Percentiles rank a stretch among this genome's conserved stretches.
These are phyloP conservation scores for Starmerella ratchasimensis DNA, from an alignment of 805 yeast species.

Conservation along the genomic window DNA sequence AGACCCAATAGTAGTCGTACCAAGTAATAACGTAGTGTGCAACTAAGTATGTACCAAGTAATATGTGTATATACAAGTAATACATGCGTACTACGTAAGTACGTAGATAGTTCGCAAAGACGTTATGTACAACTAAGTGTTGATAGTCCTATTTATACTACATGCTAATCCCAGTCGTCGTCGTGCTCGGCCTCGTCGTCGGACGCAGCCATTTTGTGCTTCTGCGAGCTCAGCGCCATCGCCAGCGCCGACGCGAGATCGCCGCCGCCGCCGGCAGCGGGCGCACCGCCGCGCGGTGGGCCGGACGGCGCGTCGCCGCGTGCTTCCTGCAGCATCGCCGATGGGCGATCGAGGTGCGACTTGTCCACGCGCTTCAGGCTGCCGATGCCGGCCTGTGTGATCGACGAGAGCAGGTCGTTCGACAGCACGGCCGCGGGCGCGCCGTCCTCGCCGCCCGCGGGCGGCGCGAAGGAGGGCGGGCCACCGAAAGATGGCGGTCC, in stretches of 20 bases:
- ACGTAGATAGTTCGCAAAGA: too few species aligned
- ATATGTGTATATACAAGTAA: too few species aligned
- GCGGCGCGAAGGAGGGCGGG: conserved; percentile 23
- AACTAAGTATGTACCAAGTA: too few species aligned
- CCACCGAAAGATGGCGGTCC: conserved; percentile 7
- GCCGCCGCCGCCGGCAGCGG: conserved; percentile 27
- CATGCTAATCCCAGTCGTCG: conserved; percentile 46
- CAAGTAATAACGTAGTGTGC: too few species aligned
- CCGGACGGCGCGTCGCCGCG: conserved; percentile 39
- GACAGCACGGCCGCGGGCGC: conserved; percentile 12
- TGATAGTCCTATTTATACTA: not conserved
- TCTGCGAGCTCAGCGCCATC: conserved; percentile 70
- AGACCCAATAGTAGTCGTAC: conserved; percentile 1
- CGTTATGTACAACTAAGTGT: too few species aligned
- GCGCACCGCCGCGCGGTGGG: conserved; percentile 27
- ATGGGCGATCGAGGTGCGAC: conserved; percentile 66
- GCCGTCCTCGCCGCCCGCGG: conserved; percentile 49
- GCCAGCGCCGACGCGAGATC: conserved; percentile 73
- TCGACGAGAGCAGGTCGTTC: conserved; percentile 52
- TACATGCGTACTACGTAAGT: too few species aligned
- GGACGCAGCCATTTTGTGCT: conserved; percentile 63
- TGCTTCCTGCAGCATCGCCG: conserved; percentile 57
- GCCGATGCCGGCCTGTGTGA: conserved; percentile 65
- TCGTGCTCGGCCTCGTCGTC: conserved; percentile 75
- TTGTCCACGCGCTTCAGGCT: conserved; percentile 67